phyloP scores from a whole-genome alignment of 2,329 filamentous ascomycete genomes.

The Pestalotiopsis sp. region DNA sequence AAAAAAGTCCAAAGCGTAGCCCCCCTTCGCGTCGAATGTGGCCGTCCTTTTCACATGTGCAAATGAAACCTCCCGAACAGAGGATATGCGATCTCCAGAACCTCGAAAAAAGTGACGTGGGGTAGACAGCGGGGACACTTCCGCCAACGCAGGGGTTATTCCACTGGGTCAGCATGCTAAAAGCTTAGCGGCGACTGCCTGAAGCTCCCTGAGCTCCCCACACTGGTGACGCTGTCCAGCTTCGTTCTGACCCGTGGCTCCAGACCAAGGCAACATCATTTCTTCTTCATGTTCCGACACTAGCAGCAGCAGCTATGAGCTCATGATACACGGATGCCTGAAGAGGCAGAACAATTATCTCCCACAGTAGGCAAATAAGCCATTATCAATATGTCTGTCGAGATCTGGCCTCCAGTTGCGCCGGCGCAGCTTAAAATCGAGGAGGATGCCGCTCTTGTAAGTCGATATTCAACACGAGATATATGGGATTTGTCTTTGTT shows the following conservation, averaged over 20 bases:
- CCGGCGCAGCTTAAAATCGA: slow-evolving; percentile 52
- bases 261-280: not conserved
- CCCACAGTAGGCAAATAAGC: slow-evolving; percentile 1
- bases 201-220: not conserved
- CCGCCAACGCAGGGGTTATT: not conserved
- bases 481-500: not conserved
- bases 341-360: not conserved
- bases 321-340: slow-evolving; percentile 8
- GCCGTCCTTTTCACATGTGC: not conserved
- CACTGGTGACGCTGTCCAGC: not conserved
- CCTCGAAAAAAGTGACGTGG: not conserved
- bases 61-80: not conserved
- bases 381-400: slow-evolving; percentile 52
- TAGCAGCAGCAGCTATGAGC: not conserved
- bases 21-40: not conserved
- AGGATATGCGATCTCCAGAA: not conserved
- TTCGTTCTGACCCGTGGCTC: not conserved
- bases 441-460: slow-evolving; percentile 53
- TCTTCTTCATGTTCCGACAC: not conserved
- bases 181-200: not conserved
- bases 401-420: slow-evolving; percentile 59
- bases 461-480: slow-evolving; percentile 19
- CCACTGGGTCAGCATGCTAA: not conserved
- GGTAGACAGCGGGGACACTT: slow-evolving; percentile 1
- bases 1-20: not conserved